Evolutionary conservation across 2,329 filamentous ascomycete species (phyloP).

Genomic region (Arthroderma uncinatum): DNA sequence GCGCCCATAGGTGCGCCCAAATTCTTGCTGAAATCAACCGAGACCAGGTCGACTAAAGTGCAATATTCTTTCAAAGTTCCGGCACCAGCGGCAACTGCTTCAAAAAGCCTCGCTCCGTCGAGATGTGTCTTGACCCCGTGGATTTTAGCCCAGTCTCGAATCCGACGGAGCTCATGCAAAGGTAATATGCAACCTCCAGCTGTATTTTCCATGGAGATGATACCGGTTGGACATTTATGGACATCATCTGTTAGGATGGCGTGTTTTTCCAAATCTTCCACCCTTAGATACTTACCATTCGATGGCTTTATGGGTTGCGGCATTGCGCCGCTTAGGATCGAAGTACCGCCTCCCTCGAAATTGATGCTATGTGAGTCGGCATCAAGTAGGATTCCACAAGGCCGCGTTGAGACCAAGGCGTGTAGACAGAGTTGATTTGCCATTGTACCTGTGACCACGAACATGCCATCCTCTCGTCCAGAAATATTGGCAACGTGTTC

Average conservation of each 20-base stretch:
- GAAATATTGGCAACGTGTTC: not conserved
- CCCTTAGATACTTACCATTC: slow-evolving; percentile 26
- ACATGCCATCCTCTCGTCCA: not conserved
- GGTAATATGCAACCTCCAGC: slow-evolving; percentile 21
- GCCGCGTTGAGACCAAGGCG: not conserved
- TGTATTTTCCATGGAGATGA: slow-evolving; percentile 23
- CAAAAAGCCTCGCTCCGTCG: slow-evolving; percentile 24
- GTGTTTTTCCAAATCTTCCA: slow-evolving; percentile 24
- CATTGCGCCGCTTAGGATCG: slow-evolving; percentile 24
- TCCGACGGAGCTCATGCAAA: slow-evolving; percentile 19
- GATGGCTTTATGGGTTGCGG: slow-evolving; percentile 20
- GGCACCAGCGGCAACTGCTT: slow-evolving; percentile 21
- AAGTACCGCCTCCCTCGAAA: slow-evolving; percentile 13
- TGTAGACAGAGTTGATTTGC: not conserved
- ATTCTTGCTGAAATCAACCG: slow-evolving; percentile 24
- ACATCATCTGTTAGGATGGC: slow-evolving; percentile 21
- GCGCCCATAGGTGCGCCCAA: slow-evolving; percentile 26
- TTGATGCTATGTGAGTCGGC: not conserved
- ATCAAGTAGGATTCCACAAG: not conserved
- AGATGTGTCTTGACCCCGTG: slow-evolving; percentile 21
- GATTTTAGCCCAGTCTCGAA: slow-evolving; percentile 19
- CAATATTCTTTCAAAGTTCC: slow-evolving; percentile 21
- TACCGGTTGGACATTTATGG: slow-evolving; percentile 22
- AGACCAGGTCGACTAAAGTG: slow-evolving; percentile 22
- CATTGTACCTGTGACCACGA: not conserved